Evolutionary conservation across 192 early-diverging fungal genomes (phyloP).

Genomic region (Chytriomyces sp.): DNA sequence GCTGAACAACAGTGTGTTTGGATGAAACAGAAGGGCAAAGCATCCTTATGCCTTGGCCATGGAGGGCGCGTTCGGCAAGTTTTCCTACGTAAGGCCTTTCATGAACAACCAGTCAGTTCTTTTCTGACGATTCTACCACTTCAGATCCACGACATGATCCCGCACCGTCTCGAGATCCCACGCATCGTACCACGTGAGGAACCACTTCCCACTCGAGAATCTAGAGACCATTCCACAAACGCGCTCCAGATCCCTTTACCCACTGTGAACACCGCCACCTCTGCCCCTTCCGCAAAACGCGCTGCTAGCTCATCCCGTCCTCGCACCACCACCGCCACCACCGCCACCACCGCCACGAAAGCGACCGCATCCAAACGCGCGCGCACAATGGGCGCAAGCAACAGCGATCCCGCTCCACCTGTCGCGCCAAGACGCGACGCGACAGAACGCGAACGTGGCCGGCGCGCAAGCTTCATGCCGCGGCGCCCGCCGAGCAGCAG

Average conservation of each 20-base stretch:
- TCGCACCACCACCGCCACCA: not conserved
- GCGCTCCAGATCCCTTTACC: not conserved
- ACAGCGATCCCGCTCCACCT: not conserved
- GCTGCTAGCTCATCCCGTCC: not conserved
- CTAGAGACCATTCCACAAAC: not conserved
- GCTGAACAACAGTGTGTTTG: too few relatives aligned
- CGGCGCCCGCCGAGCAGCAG: not conserved
- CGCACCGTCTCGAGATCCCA: conserved; percentile 8
- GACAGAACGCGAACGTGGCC: not conserved
- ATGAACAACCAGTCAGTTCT: not conserved
- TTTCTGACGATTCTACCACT: not conserved
- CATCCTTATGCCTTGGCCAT: conserved; percentile 15
- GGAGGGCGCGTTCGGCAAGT: conserved; percentile 21
- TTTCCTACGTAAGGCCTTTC: conserved; percentile 5
- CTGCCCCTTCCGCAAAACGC: not conserved
- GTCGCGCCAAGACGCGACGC: not conserved
- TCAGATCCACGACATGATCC: conserved; percentile 17
- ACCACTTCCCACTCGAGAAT: not conserved
- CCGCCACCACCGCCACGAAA: not conserved
- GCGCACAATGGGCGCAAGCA: not conserved
- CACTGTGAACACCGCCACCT: not conserved
- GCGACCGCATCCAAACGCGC: not conserved
- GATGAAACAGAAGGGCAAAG: not conserved
- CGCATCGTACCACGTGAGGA: too few relatives aligned
- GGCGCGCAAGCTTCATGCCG: not conserved